Evolutionary conservation across 2,329 filamentous ascomycete species (phyloP), one percentile per base, ranked within the genome.

Genomic region (Xylariaceae sp.): DNA sequence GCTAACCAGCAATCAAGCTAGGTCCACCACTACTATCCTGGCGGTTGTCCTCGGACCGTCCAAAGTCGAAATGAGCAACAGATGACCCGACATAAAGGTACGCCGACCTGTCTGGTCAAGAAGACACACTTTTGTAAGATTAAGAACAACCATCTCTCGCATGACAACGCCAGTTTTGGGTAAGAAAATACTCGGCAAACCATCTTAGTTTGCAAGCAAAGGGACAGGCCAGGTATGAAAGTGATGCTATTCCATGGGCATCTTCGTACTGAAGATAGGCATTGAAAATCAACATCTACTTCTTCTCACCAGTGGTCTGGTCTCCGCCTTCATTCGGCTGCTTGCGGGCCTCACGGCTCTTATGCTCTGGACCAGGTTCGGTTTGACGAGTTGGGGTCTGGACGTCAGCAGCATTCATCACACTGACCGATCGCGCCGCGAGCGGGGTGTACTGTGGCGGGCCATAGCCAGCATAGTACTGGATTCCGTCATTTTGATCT

Each of bases 11-110:
- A 57, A 40, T 32, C 49, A 57, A 59, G 61, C 61, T 56, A 60
- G 62, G 57, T 57, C 48, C 56, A 59, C 57, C 56, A 42, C 55
- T 52, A 53, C 57, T 64, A 65, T 65, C 63, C 62, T 65, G 54
- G 54, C 54, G 51, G 56, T 53, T 63, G 55, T 43, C 61, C 55
- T 59, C 29, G 16, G 40, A 58, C 48, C 58, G 51, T 41, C 58
- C 53, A 56, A 56, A 51, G 45, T 49, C 51, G 45, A 52, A 49
- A 55, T 37, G 34, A 51, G 49, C 29, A 51, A 54, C 41, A 34
- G 41, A 36, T 36, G 37, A 49, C 42, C 43, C 46, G 41, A 49
- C 32, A 50, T 54, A 47, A 57, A 54, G 55, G 44, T 46, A 51
- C 44, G 30, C 44, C 36, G 47, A 51, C 51, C 54, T 45, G 9